Base-by-base conservation (phyloP, 495 filamentous ascomycete genomes). In the Trypethelium eluteriae region DNA sequence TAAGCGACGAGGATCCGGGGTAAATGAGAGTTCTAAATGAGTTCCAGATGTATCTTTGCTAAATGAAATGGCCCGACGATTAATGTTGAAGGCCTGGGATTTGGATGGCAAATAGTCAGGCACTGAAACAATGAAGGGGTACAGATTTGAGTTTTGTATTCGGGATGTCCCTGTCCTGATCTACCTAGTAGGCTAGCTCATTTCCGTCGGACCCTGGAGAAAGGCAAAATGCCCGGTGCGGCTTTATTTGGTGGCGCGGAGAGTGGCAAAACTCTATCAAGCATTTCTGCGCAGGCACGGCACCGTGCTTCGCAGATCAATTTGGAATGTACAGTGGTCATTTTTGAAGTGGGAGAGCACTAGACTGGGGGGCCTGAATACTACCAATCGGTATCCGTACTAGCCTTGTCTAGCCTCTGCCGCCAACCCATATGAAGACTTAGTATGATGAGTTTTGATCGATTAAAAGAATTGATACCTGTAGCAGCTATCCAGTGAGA, bases 91-190 rank as follows among this genome's bases (percentile, higher is more conserved):
- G 53, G 36, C 53, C 11, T 35, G 53, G 53, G 53, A 36, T 59
- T 7, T 14, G 3, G 53, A 18, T 35, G 32, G 53, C 14, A 32
- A 36, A 36, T 10, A 2, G 18, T 7, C 36, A 1, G 10, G 18
- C 25, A 14, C 53, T 59, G 53, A 59, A 59, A 59, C 53, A 59
- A 59, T 59, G 53, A 59, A 59, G 53, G 53, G 53, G 53, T 14
- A 32, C 32, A 18, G 32, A 59, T 9, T 7, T 3, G 53, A 36
- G 10, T 36, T 34, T 59, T 34, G 53, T 18, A 0, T 35, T 7
- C 18, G 36, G 32, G 7, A 59, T 36, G 3, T 3, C 5, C 7
- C 53, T 18, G 5, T 53, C 7, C 53, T 36, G 5, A 5, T 34
- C 53, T 18, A 34, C 18, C 36, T 59, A 36, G 53, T 36, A 7